A percentile compares a stretch with the other conserved stretches of the same genome.
Evolutionary conservation across 805 yeast species (phyloP).

Genomic region (Candida vaughaniae): DNA sequence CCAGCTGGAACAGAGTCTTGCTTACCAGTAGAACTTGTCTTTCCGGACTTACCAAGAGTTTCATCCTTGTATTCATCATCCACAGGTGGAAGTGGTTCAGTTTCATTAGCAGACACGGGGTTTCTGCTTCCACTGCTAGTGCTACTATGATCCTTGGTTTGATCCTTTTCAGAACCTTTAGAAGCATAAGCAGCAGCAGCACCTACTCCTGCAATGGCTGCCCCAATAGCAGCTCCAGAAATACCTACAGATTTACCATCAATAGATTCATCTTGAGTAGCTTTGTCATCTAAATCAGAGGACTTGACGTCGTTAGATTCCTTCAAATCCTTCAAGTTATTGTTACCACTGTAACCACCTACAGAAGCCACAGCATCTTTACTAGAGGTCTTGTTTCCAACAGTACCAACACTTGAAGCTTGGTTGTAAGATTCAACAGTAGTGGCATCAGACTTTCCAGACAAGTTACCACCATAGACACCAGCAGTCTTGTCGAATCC

Average conservation of each 20-base stretch:
- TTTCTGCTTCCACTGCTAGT: too few species aligned
- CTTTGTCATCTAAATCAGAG: neutral
- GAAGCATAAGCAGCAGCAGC: conserved; percentile 1
- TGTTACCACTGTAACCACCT: too few species aligned
- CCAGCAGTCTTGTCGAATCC: conserved; percentile 98
- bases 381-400: too few species aligned
- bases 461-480: conserved; percentile 76
- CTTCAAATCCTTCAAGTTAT: neutral
- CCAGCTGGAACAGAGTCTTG: neutral
- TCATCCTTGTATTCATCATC: neutral
- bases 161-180: neutral
- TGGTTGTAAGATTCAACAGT: neutral
- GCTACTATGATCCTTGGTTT: neutral
- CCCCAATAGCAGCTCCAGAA: neutral
- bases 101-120: conserved; percentile 11
- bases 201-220: neutral
- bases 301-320: neutral
- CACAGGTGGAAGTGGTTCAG: conserved; percentile 6
- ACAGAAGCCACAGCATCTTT: too few species aligned
- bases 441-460: neutral
- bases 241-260: too few species aligned
- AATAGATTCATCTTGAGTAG: neutral
- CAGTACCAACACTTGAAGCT: neutral
- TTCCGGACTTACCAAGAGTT: neutral
- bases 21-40: neutral